Percentiles rank a stretch among this genome's conserved stretches.
Conservation (phyloP, 2,329 filamentous ascomycete genomes). For the Dactylonectria estremocensis region DNA sequence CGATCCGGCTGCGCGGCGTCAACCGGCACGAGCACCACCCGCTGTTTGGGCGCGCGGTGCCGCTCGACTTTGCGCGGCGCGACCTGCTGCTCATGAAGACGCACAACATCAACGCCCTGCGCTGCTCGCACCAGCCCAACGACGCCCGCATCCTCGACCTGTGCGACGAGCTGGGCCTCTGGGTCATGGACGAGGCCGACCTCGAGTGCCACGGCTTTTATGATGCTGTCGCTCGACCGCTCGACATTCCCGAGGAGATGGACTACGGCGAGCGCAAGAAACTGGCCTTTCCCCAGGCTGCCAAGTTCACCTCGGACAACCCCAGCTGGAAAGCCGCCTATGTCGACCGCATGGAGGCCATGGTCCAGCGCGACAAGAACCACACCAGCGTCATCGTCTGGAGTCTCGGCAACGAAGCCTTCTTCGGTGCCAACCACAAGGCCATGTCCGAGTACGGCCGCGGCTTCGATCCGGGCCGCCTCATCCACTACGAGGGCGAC, state of each 20-base stretch:
- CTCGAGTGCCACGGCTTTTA: conserved; percentile 70
- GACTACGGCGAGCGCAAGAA: conserved; percentile 74
- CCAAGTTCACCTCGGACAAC: conserved; percentile 74
- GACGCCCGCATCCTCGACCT: conserved; percentile 72
- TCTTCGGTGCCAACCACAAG: conserved; percentile 78
- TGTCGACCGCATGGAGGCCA: conserved; percentile 75
- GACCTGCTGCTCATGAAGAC: conserved; percentile 79
- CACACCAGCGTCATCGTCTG: conserved; percentile 80
- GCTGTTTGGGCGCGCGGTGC: conserved; percentile 73
- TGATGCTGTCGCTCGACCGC: conserved; percentile 63
- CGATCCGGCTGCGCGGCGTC: conserved; percentile 75
- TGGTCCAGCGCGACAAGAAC: conserved; percentile 80
- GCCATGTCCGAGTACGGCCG: conserved; percentile 78
- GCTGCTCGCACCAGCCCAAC: conserved; percentile 79
- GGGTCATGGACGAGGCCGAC: conserved; percentile 69
- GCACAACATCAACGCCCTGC: conserved; percentile 80
- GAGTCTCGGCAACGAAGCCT: conserved; percentile 82
- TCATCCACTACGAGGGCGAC: conserved; percentile 79
- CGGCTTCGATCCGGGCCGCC: conserved; percentile 68
- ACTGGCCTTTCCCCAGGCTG: conserved; percentile 68
- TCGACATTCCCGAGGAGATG: conserved; percentile 68
- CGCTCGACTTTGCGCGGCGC: conserved; percentile 71
- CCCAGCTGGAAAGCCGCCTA: conserved; percentile 75
- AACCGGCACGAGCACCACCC: conserved; percentile 79
- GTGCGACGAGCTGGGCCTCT: conserved; percentile 77